Evolutionary conservation across 2,329 filamentous ascomycete species (phyloP), one percentile per base, ranked within the genome.

Genomic region (Achaetomium macrosporum): DNA sequence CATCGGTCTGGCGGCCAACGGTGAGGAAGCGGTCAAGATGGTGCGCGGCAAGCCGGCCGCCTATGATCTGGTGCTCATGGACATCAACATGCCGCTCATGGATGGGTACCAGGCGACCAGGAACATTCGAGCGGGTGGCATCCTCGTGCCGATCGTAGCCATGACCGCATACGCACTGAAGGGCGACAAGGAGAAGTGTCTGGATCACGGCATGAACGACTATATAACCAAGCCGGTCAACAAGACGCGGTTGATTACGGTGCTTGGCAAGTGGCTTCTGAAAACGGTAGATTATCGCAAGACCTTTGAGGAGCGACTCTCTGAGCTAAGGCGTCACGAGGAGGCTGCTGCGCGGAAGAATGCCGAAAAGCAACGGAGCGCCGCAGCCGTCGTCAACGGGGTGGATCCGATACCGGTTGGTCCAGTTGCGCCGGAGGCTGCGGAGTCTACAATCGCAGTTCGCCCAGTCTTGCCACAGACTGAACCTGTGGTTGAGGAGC

Each of bases 51-150:
- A 69, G 39, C 69, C 71, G 0, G 58, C 71, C 1, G 67, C 68
- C 0, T 77, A 75, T 36, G 70, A 73, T 55, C 63, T 79, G 9
- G 71, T 81, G 7, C 65, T 82, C 5, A 82, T 82, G 79, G 79
- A 82, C 62, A 74, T 79, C 58, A 76, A 76, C 57, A 82, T 82
- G 79, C 79, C 79, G 4, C 67, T 81, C 15, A 76, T 81, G 72
- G 76, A 81, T 56, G 79, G 79, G 2, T 65, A 76, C 48, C 71
- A 75, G 7, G 78, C 78, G 25, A 74, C 78, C 1, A 66, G 63
- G 36, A 68, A 68, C 44, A 80, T 83, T 35, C 70, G 79, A 1
- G 68, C 73, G 1, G 50, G 41, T 5, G 64, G 61, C 43, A 65
- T 68, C 10, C 51, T 42, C 11, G 51, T 67, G 4, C 64, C 65